Percentiles rank a stretch among this genome's conserved stretches.
Evolutionary conservation across 192 early-diverging fungal species (phyloP).

Genomic region (Entomortierella lignicola): DNA sequence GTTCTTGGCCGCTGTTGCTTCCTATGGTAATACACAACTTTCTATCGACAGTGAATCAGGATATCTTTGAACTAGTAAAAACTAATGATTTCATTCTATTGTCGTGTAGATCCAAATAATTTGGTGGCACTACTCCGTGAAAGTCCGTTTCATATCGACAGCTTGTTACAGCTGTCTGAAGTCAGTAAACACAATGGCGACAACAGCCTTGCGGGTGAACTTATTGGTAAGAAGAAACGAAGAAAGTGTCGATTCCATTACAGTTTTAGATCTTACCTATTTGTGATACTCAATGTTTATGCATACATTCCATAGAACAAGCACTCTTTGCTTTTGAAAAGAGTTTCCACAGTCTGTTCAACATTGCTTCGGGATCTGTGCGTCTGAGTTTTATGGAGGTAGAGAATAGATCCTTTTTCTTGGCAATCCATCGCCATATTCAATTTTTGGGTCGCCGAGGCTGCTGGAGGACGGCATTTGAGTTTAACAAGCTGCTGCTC

Average conservation of each 20-base stretch:
- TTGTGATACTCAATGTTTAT: too few species aligned
- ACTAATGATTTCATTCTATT: not conserved
- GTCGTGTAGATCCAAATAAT: constrained; percentile 70
- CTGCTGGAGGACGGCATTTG: constrained; percentile 94
- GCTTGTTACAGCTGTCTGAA: constrained; percentile 86
- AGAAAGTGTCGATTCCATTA: too few species aligned
- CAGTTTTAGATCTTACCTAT: too few species aligned
- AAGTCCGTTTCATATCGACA: constrained; percentile 92
- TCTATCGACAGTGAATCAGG: too few species aligned
- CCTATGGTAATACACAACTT: constrained; percentile 67
- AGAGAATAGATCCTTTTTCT: constrained; percentile 86
- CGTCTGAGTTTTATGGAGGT: constrained; percentile 77
- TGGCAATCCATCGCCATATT: constrained; percentile 88
- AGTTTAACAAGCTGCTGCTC: constrained; percentile 77
- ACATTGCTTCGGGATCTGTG: constrained; percentile 68
- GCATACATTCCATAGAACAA: constrained; percentile 75
- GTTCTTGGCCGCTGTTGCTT: constrained; percentile 79
- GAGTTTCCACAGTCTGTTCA: constrained; percentile 84
- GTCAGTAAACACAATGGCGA: constrained; percentile 90
- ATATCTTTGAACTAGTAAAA: too few species aligned
- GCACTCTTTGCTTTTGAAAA: constrained; percentile 91
- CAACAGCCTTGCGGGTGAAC: constrained; percentile 79
- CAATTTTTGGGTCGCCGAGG: constrained; percentile 87
- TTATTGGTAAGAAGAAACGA: constrained; percentile 71
- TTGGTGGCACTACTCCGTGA: constrained; percentile 73